Percentiles rank a stretch among this genome's conserved stretches.
phyloP scores from a whole-genome alignment of 768 basidiomycete species.

The Hortiboletus campestris region DNA sequence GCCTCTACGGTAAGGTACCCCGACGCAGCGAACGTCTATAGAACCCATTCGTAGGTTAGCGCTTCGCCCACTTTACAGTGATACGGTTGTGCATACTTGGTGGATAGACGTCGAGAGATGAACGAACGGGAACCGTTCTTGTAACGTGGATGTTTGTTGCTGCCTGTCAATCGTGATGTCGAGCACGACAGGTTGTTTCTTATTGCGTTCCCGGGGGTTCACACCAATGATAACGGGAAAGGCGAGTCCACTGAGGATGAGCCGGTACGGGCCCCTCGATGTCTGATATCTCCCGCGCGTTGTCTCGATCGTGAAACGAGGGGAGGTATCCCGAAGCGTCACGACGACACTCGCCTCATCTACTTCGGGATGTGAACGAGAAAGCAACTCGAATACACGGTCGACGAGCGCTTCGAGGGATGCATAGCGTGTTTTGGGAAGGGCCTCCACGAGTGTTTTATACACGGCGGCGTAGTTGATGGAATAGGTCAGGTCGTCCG shows the following conservation, averaged over 20 bases:
- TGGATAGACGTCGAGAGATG: slow-evolving; percentile 35
- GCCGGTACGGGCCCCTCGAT: slow-evolving; percentile 21
- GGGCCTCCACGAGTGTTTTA: slow-evolving; percentile 29
- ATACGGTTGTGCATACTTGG: neutral
- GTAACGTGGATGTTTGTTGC: neutral
- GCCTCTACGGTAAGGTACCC: slow-evolving; percentile 68
- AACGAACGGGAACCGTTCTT: slow-evolving; percentile 12
- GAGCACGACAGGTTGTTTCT: slow-evolving; percentile 59
- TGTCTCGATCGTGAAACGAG: slow-evolving; percentile 44
- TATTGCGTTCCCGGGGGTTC: slow-evolving; percentile 60
- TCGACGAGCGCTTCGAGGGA: slow-evolving; percentile 49
- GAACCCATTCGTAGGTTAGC: neutral
- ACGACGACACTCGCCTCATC: slow-evolving; percentile 43
- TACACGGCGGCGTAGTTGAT: slow-evolving; percentile 58
- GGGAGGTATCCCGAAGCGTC: slow-evolving; percentile 45
- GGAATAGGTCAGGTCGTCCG: slow-evolving; percentile 55
- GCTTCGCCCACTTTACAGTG: neutral
- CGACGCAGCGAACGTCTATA: slow-evolving; percentile 48
- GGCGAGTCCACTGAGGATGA: slow-evolving; percentile 38
- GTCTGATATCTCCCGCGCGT: slow-evolving; percentile 23
- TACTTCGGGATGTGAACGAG: slow-evolving; percentile 34
- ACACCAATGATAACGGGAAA: slow-evolving; percentile 65
- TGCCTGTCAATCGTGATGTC: slow-evolving; percentile 40
- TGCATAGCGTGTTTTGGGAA: slow-evolving; percentile 29
- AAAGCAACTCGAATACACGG: slow-evolving; percentile 39